phyloP scores from a whole-genome alignment of 345 rosid genomes.

The Aquilaria yunnanensis region DNA sequence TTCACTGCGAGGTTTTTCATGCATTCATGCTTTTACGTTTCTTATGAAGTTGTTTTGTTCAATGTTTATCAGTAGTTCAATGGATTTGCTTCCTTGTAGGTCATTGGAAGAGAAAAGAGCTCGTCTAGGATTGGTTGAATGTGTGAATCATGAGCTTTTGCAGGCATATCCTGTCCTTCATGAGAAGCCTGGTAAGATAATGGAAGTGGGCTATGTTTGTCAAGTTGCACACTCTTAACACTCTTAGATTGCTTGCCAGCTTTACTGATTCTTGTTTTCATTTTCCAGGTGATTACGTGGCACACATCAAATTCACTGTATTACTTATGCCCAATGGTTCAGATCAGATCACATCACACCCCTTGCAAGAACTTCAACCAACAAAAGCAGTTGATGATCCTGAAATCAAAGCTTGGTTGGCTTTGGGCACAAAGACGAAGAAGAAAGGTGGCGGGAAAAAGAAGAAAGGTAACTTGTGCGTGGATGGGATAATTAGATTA shows the following conservation, averaged over 20 bases:
- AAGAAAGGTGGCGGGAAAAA: constrained; percentile 98
- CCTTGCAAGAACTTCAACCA: constrained; percentile 73
- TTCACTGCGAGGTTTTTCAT: constrained; percentile 73
- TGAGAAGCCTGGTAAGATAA: constrained; percentile 76
- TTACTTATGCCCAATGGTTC: constrained; percentile 97
- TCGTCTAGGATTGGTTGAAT: constrained; percentile 87
- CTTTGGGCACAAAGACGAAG: constrained; percentile 86
- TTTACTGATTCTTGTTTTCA: neutral
- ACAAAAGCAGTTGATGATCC: constrained; percentile 78
- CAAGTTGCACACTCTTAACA: neutral
- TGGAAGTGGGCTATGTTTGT: too few relatives aligned
- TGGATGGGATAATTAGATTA: neutral
- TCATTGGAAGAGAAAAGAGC: constrained; percentile 98
- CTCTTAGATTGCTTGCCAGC: neutral
- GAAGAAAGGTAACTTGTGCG: constrained; percentile 66
- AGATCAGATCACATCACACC: constrained; percentile 75
- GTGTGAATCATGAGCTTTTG: constrained; percentile 91
- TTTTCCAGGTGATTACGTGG: constrained; percentile 73
- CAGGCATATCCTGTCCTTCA: constrained; percentile 97
- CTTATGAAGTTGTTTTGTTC: neutral
- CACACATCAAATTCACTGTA: constrained; percentile 90
- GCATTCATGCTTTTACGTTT: constrained; percentile 8
- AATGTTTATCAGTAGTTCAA: neutral
- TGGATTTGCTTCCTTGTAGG: constrained; percentile 24
- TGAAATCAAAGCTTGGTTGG: constrained; percentile 93